Evolutionary conservation across 305 asterid species (phyloP), one percentile per base, ranked within the genome.

Genomic region (Fraxinus albicans): DNA sequence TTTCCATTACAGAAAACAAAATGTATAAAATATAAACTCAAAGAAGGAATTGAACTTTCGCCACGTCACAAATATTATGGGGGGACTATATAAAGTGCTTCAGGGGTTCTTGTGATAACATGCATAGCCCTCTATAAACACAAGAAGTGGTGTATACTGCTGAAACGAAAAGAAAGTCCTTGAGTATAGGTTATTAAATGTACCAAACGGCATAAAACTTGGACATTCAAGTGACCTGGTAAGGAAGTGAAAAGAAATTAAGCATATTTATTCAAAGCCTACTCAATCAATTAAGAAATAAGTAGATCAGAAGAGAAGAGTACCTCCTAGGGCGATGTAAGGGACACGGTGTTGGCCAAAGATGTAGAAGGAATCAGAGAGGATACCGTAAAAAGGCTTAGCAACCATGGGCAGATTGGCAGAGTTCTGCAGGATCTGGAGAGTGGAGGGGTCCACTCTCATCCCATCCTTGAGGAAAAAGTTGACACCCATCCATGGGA

Each of bases 391-490:
- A 15, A 96, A 85, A 75, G 99, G 99, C 84, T 96, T 96, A 50
- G 97, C 97, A 38, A 93, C 97, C 99, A 96, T 95, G 1, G 99
- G 99, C 80, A 96, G 83, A 89, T 90, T 96, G 31, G 98, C 89
- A 8, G 99, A 96, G 83, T 89, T 92, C 89, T 92, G 99, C 77
- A 96, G 93, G 86, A 96, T 93, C 89, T 96, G 99, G 44, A 95
- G 86, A 15, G 99, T 89, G 19, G 97, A 90, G 4, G 99, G 95
- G 31, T 95, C 97, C 85, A 96, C 92, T 79, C 77, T 87, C 80
- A 96, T 74, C 74, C 94, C 97, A 88, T 96, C 98, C 84, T 96
- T 96, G 15, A 96, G 91, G 88, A 95, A 96, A 80, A 96, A 96
- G 84, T 81, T 92, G 73, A 96, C 95, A 0, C 92, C 99, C 94